Evolutionary conservation across 108 stramenopile genomes (phyloP).

Genomic region (Pseudonitzschia pungens): DNA sequence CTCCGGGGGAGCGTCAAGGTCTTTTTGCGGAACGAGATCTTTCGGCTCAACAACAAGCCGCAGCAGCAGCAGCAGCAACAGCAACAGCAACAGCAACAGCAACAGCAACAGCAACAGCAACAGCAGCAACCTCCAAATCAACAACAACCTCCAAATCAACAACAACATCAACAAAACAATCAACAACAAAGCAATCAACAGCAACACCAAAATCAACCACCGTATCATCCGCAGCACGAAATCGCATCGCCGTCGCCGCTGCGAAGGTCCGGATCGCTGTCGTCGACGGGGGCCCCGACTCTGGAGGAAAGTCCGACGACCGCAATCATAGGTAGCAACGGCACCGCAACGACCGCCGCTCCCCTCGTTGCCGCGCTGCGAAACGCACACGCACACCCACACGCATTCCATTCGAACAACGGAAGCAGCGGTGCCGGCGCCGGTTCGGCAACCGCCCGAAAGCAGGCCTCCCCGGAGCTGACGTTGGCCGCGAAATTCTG

Average conservation of each 20-base stretch:
- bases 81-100: not conserved
- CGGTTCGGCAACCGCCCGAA: not conserved
- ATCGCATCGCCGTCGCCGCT: not conserved
- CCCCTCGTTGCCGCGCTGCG: too few species aligned
- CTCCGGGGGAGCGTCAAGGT: slow-evolving; percentile 68
- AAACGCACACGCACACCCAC: too few species aligned
- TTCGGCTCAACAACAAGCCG: slow-evolving; percentile 33
- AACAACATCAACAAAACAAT: not conserved
- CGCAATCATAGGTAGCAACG: not conserved
- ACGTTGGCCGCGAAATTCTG: slow-evolving; percentile 40
- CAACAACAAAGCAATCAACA: not conserved
- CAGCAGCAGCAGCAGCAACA: slow-evolving; percentile 1
- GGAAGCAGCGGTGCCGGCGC: not conserved
- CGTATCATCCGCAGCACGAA: too few species aligned
- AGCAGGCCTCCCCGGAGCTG: slow-evolving; percentile 27
- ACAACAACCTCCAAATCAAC: slow-evolving; percentile 8
- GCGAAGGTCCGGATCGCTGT: not conserved
- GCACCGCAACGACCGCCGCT: too few species aligned
- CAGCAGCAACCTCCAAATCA: slow-evolving; percentile 28
- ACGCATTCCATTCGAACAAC: not conserved
- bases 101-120: not conserved
- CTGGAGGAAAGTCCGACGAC: not conserved
- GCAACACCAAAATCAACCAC: not conserved
- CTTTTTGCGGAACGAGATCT: slow-evolving; percentile 59
- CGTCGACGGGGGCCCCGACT: not conserved